phyloP scores from a whole-genome alignment of 179 eudicot species.

The Silene coronaria region DNA sequence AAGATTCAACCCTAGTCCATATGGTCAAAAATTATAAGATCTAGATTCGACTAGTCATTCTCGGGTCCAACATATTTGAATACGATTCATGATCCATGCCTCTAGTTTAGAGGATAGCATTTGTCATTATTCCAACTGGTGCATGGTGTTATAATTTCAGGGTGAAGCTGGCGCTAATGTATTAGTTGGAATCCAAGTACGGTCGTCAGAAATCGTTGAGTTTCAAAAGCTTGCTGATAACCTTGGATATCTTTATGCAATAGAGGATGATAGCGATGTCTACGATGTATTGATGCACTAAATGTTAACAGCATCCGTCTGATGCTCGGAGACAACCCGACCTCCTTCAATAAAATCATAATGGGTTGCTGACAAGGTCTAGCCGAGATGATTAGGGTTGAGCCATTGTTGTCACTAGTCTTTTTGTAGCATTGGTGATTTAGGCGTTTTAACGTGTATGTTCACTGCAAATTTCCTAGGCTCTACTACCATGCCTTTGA shows the following conservation, averaged over 20 bases:
- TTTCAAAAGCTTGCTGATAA: conserved; percentile 49
- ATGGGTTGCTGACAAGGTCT: not conserved
- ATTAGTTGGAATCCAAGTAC: conserved; percentile 88
- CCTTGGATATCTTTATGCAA: conserved; percentile 60
- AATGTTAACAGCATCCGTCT: not conserved
- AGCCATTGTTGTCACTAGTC: not conserved
- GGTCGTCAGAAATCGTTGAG: conserved; percentile 44
- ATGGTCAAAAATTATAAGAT: no score
- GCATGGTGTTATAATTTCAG: conserved; percentile 26
- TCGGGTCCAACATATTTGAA: no score
- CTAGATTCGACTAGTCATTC: no score
- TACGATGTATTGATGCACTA: conserved; percentile 64
- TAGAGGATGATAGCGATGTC: conserved; percentile 55
- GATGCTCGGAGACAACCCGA: not conserved
- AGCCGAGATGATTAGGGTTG: not conserved
- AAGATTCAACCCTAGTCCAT: no score
- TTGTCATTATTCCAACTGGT: no score
- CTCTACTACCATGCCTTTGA: not conserved
- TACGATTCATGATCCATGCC: no score
- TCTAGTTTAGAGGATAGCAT: no score
- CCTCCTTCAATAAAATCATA: not conserved
- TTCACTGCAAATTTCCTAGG: not conserved
- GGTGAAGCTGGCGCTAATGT: conserved; percentile 93
- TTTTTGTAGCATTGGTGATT: not conserved
- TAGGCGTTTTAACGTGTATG: not conserved